phyloP scores from a whole-genome alignment of 495 filamentous ascomycete species.

The Neurospora sp. region DNA sequence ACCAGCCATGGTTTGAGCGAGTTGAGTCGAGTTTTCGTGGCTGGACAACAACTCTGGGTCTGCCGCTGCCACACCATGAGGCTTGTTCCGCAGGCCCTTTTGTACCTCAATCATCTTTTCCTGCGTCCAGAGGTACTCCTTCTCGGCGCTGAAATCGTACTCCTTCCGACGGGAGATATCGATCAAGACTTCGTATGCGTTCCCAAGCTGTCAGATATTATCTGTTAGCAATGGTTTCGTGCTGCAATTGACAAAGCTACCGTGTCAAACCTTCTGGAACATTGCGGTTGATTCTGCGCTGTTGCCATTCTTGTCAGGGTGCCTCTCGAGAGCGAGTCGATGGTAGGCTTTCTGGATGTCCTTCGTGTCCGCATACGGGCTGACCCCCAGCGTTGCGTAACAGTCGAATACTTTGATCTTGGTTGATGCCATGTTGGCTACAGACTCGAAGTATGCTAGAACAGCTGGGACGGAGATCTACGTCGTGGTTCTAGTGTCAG shows the following conservation, averaged over 20 bases:
- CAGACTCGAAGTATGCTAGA: background rate
- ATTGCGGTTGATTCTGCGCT: background rate
- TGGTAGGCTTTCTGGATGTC: background rate
- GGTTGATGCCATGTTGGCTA: background rate
- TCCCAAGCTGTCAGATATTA: background rate
- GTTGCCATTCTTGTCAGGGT: background rate
- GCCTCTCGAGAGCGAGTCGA: too few relatives aligned
- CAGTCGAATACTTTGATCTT: background rate
- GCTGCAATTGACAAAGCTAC: background rate
- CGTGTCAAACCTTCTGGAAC: background rate
- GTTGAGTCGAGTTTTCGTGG: background rate
- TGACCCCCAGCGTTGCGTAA: background rate
- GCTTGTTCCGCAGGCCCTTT: too few relatives aligned
- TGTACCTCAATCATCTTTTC: background rate
- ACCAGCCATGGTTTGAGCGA: background rate
- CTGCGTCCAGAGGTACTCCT: background rate
- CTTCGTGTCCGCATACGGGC: background rate
- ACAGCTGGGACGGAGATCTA: background rate
- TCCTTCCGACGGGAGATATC: accelerated
- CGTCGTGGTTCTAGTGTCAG: background rate
- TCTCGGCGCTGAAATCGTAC: background rate
- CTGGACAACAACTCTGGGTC: background rate
- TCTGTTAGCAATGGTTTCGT: background rate
- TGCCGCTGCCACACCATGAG: background rate
- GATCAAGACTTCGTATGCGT: background rate